Evolutionary conservation across 2,329 filamentous ascomycete genomes (phyloP).

Genomic region (Rutstroemia sp.): DNA sequence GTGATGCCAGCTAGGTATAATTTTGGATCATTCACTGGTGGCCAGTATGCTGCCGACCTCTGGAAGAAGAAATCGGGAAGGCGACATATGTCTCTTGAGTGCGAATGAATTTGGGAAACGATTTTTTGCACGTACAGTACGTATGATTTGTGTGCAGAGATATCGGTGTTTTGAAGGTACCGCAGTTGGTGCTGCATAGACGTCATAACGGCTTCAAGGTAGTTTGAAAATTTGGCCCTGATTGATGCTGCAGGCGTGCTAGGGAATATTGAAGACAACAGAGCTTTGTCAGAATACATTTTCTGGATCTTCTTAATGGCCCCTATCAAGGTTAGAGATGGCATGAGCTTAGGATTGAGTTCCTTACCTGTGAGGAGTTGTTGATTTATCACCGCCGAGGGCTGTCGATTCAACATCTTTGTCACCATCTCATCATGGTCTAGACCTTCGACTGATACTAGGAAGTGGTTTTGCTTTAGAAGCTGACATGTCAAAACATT

Average conservation of each 20-base stretch:
- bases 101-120: conserved; percentile 19
- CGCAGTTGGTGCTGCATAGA: conserved; percentile 22
- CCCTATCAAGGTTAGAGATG: not conserved
- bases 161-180: conserved; percentile 13
- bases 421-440: not conserved
- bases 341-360: not conserved
- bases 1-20: conserved; percentile 24
- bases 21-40: conserved; percentile 23
- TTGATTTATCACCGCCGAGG: not conserved
- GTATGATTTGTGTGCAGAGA: conserved; percentile 17
- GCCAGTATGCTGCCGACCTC: conserved; percentile 23
- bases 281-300: conserved; percentile 11
- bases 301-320: conserved; percentile 1
- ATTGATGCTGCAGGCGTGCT: conserved; percentile 8
- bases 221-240: conserved; percentile 14
- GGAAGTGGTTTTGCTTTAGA: conserved; percentile 1
- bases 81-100: conserved; percentile 21
- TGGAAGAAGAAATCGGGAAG: conserved; percentile 23
- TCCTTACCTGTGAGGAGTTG: conserved; percentile 1
- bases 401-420: not conserved
- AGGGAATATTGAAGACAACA: conserved; percentile 12
- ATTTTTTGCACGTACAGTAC: conserved; percentile 20
- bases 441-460: not conserved
- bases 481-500: conserved; percentile 5
- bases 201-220: conserved; percentile 21